phyloP scores from a whole-genome alignment of 225 moss, liverwort and hornwort species.

The Rhytidiadelphus loreus region DNA sequence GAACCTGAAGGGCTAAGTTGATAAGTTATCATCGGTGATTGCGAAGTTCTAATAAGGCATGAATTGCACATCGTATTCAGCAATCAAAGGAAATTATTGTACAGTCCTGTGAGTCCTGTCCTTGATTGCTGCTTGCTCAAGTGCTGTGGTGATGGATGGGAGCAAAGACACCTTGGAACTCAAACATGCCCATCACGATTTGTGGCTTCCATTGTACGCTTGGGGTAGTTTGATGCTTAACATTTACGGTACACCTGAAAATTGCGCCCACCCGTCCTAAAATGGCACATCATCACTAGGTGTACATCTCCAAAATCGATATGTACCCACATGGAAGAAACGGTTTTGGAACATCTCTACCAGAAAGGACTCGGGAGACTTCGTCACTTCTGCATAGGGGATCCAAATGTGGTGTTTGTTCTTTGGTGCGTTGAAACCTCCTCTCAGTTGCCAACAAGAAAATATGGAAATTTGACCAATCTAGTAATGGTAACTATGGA shows the following conservation, averaged over 20 bases:
- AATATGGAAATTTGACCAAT: not conserved
- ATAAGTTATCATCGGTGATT: not conserved
- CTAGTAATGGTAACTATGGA: not conserved
- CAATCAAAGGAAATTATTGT: not conserved
- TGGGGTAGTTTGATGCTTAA: not conserved
- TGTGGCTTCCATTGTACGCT: not conserved
- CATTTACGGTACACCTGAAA: not conserved
- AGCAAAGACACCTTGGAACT: not conserved
- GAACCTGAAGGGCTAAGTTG: not conserved
- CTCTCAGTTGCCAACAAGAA: not conserved
- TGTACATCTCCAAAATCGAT: not conserved
- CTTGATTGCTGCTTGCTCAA: not conserved
- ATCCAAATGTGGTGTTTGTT: fast-evolving
- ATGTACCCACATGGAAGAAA: not conserved
- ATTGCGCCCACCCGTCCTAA: fast-evolving
- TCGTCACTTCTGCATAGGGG: not conserved
- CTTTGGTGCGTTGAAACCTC: not conserved
- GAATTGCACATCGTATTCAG: not conserved
- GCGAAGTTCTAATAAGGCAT: not conserved
- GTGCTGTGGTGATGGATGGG: not conserved
- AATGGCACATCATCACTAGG: fast-evolving
- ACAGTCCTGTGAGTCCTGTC: not conserved
- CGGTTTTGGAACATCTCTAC: not conserved
- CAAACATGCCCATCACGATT: not conserved
- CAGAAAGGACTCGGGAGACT: no score